A percentile compares a stretch with the other conserved stretches of the same genome.
phyloP scores from a whole-genome alignment of 2,329 filamentous ascomycete genomes.

The Penicillium olsonii region DNA sequence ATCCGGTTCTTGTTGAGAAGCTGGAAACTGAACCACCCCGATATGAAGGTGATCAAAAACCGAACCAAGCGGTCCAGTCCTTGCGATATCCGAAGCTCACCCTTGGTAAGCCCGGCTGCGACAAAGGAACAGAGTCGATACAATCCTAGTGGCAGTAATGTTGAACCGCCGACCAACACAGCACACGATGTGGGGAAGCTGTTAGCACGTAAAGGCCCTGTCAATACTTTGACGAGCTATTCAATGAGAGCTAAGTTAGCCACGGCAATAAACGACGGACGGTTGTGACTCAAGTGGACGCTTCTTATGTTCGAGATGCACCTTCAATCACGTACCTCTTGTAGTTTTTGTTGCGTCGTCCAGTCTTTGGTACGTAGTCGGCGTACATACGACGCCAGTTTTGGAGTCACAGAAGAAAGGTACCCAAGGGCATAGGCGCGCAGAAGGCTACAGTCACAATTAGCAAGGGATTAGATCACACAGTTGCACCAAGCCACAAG shows the following conservation, averaged over 20 bases:
- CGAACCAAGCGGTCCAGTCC: conserved; percentile 31
- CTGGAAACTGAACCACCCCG: conserved; percentile 52
- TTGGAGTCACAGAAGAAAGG: conserved; percentile 50
- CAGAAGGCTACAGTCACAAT: conserved; percentile 35
- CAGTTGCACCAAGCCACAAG: conserved; percentile 9
- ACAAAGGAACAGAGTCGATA: conserved; percentile 29
- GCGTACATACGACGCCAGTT: conserved; percentile 43
- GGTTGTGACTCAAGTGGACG: conserved; percentile 6
- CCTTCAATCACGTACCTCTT: conserved; percentile 33
- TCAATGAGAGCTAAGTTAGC: conserved; percentile 20
- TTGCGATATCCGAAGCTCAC: conserved; percentile 18
- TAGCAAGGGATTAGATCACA: conserved; percentile 8
- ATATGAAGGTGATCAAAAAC: conserved; percentile 50
- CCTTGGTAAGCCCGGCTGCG: conserved; percentile 18
- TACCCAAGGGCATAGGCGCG: conserved; percentile 53
- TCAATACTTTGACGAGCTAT: conserved; percentile 43
- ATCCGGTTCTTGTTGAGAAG: conserved; percentile 48
- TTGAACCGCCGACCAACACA: conserved; percentile 54
- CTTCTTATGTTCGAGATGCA: background rate
- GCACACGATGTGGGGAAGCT: conserved; percentile 57
- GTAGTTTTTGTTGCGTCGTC: conserved; percentile 34
- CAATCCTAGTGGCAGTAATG: conserved; percentile 42
- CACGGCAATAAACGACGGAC: conserved; percentile 5
- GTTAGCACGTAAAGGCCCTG: conserved; percentile 44
- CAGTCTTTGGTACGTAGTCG: conserved; percentile 35